phyloP scores from a whole-genome alignment of 1,284 basidiomycete species.

The Golubevia pallescens region DNA sequence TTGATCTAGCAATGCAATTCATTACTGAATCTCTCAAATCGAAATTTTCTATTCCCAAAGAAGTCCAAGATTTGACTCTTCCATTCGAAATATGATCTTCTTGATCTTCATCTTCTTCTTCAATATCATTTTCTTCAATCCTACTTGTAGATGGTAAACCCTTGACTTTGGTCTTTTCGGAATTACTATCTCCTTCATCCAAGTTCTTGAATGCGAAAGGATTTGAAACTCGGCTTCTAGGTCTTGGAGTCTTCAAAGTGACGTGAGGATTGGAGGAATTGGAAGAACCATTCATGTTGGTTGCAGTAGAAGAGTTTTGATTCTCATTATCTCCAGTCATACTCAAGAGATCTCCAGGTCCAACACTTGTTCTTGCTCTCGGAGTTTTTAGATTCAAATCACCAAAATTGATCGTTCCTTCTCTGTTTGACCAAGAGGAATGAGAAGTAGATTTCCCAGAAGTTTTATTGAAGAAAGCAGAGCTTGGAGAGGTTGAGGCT shows the following conservation, averaged over 20 bases:
- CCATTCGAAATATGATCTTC: background rate
- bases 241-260: background rate
- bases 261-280: background rate
- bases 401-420: too few relatives aligned
- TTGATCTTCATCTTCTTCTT: slow-evolving; percentile 5
- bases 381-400: slow-evolving; percentile 28
- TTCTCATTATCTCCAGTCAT: slow-evolving; percentile 46
- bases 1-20: slow-evolving; percentile 1
- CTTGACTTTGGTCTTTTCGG: slow-evolving; percentile 3
- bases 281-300: slow-evolving; percentile 2
- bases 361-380: slow-evolving; percentile 31
- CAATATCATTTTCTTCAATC: background rate
- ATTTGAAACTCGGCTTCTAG: background rate
- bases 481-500: too few relatives aligned
- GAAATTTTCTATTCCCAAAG: slow-evolving; percentile 15
- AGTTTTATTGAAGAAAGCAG: too few relatives aligned
- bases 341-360: slow-evolving; percentile 58
- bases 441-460: too few relatives aligned
- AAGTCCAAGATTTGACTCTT: slow-evolving; percentile 1
- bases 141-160: slow-evolving; percentile 1
- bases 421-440: too few relatives aligned
- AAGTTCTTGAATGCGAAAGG: background rate
- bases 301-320: slow-evolving; percentile 14
- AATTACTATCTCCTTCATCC: background rate
- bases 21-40: slow-evolving; percentile 5